Base-by-base conservation (phyloP, 2,329 filamentous ascomycete species). In the Clonostachys rosea region DNA sequence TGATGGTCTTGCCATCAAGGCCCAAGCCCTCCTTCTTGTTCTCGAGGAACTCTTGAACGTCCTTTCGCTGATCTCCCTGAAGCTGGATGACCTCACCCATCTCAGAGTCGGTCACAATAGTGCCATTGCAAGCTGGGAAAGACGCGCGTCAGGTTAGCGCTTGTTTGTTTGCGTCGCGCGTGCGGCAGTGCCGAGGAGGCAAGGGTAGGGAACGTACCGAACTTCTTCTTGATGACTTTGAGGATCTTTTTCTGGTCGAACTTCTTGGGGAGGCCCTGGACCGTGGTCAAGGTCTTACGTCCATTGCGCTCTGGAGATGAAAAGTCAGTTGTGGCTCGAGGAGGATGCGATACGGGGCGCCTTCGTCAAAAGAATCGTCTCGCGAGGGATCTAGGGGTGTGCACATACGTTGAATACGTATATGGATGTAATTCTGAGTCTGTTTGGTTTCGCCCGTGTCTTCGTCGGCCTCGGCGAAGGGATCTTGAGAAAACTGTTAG, bases 381-480 rank as follows among this genome's bases (percentile, higher is more conserved):
- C 36, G 36, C 8, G 16, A 13, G 20, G 14, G 14, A 17, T 11
- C 18, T 40, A 34, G 44, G 40, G 53, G 47, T 42, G 45, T 34
- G 47, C 34, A 84, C 87, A 67, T 85, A 97, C 92, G 94, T 73
- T 99, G 94, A 71, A 97, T 97, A 75, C 94, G 91, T 75, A 99
- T 97, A 78, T 97, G 94, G 73, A 97, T 96, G 73, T 96, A 96
- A 76, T 95, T 95, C 77, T 95, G 89, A 70, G 88, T 85, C 81
- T 94, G 88, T 77, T 94, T 94, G 70, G 84, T 87, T 78, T 95
- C 89, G 81, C 91, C 91, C 73, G 87, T 91, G 74, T 95, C 91
- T 86, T 96, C 92, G 89, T 96, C 94, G 84, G 91, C 94, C 89
- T 97, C 94, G 87, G 94, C 94, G 90, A 99, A 99, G 87, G 94